Conservation (phyloP, 2,329 filamentous ascomycete genomes). For the Pseudogymnoascus sp. region DNA sequence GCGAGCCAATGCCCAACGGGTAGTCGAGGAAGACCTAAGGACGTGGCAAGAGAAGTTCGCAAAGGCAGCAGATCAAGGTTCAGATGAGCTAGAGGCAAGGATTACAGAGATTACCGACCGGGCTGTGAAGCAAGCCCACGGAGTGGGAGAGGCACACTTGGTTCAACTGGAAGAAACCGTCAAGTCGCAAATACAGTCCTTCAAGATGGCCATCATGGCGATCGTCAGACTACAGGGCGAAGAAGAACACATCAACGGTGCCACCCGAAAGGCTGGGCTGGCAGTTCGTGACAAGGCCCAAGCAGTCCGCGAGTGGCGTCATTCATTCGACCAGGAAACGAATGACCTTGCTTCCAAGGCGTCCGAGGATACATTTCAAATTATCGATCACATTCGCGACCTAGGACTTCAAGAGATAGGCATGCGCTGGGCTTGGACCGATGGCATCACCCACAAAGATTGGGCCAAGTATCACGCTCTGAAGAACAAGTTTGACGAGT, state of each 20-base stretch:
- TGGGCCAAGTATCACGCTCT: constrained; percentile 92
- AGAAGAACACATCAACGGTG: constrained; percentile 42
- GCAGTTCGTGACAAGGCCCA: constrained; percentile 57
- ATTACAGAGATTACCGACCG: constrained; percentile 65
- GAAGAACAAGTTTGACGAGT: constrained; percentile 72
- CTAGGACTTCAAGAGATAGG: constrained; percentile 65
- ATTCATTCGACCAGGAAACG: constrained; percentile 49
- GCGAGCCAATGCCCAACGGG: constrained; percentile 51
- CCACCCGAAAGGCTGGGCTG: constrained; percentile 50
- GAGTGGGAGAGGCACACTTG: constrained; percentile 58
- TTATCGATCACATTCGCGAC: constrained; percentile 60
- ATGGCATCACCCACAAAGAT: constrained; percentile 92
- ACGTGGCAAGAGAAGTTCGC: constrained; percentile 86
- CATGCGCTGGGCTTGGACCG: constrained; percentile 84
- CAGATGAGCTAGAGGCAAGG: constrained; percentile 55
- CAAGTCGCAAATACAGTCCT: constrained; percentile 50
- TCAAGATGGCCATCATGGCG: constrained; percentile 60
- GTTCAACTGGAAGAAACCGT: constrained; percentile 59
- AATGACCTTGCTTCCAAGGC: constrained; percentile 48
- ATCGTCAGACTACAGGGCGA: constrained; percentile 52
- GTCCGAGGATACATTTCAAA: constrained; percentile 55
- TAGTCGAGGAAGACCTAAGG: constrained; percentile 68
- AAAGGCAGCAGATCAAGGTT: constrained; percentile 74
- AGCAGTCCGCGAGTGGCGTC: constrained; percentile 54
- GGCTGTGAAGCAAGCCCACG: constrained; percentile 56